phyloP scores from a whole-genome alignment of 257 asterid species.

The Fraxinus excelsior region DNA sequence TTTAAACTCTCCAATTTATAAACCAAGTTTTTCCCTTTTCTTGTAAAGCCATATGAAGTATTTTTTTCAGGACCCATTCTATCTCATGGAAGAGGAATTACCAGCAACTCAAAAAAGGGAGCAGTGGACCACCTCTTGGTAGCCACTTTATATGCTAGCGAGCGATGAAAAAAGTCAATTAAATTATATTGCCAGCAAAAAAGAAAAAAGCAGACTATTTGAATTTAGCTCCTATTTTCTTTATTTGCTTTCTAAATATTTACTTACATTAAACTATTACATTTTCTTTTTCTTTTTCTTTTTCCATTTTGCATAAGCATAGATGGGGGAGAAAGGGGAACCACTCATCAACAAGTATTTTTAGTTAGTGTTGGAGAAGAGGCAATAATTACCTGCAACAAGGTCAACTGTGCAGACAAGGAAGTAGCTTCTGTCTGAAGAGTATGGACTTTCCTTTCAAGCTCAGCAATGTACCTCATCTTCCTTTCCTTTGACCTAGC shows the following conservation, averaged over 20 bases:
- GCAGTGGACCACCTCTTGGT: too few relatives aligned
- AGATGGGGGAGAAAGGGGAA: too few relatives aligned
- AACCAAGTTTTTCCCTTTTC: not conserved
- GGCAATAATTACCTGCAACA: slow-evolving; percentile 66
- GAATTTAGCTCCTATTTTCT: too few relatives aligned
- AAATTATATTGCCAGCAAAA: too few relatives aligned
- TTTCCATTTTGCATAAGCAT: not conserved
- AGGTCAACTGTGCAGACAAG: slow-evolving; percentile 87
- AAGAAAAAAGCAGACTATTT: too few relatives aligned
- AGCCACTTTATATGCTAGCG: too few relatives aligned
- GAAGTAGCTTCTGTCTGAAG: slow-evolving; percentile 97
- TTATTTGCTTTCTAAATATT: not conserved
- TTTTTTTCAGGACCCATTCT: not conserved
- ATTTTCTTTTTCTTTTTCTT: not conserved
- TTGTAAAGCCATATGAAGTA: not conserved
- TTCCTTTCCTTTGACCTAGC: slow-evolving; percentile 98
- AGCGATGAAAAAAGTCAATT: too few relatives aligned
- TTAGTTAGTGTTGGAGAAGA: slow-evolving; percentile 3
- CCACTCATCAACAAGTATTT: slow-evolving; percentile 5
- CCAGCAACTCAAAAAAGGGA: not conserved
- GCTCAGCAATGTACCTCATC: slow-evolving; percentile 96
- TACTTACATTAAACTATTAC: not conserved
- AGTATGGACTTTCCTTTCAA: slow-evolving; percentile 95
- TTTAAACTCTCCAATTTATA: not conserved
- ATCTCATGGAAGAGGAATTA: not conserved